Evolutionary conservation across 306 rosid genomes (phyloP).

Genomic region (Arachis hypogaea): DNA sequence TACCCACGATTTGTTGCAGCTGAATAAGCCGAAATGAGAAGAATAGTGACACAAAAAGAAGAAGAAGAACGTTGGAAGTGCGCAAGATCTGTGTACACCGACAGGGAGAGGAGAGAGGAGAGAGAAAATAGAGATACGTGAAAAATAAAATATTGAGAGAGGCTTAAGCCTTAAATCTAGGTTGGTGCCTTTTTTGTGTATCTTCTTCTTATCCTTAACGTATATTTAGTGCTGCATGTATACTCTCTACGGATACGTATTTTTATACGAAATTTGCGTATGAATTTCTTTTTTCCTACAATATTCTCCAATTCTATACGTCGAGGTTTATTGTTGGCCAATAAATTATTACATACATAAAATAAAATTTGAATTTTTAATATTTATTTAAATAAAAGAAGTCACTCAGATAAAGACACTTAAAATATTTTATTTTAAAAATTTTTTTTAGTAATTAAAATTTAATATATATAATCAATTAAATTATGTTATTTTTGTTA

Average conservation of each 20-base stretch:
- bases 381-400: no score
- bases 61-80: constrained; percentile 40
- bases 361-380: no score
- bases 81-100: constrained; percentile 84
- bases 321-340: no score
- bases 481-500: no score
- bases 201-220: constrained; percentile 50
- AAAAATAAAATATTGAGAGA: constrained; percentile 16
- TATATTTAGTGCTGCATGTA: constrained; percentile 46
- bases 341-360: no score
- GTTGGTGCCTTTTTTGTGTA: constrained; percentile 43
- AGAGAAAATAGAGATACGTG: constrained; percentile 1
- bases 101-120: constrained; percentile 47
- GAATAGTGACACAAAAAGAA: constrained; percentile 13
- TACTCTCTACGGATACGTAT: constrained; percentile 16
- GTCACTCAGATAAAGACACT: no score
- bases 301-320: no score
- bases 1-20: constrained; percentile 35
- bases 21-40: constrained; percentile 34
- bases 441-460: no score
- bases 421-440: no score
- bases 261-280: constrained; percentile 36
- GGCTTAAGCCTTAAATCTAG: constrained; percentile 68
- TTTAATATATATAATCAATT: no score
- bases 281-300: no score